Evolutionary conservation across 2,329 filamentous ascomycete species (phyloP), one percentile per base, ranked within the genome.

Genomic region (Diplodia corticola): DNA sequence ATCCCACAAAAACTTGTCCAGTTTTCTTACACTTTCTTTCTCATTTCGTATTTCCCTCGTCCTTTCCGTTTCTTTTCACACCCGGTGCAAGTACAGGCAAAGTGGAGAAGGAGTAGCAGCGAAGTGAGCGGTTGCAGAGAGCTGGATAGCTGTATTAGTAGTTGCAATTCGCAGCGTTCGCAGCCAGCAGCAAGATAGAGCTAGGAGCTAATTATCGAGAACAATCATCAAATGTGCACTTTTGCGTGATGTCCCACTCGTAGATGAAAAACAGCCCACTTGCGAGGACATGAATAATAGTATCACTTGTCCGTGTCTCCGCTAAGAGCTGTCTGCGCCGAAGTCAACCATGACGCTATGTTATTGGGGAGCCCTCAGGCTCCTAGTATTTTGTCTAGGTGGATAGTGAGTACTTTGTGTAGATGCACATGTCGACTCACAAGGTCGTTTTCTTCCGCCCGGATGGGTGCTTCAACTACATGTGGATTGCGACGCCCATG

Each of bases 171-270:
- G 57, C 57, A 61, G 44, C 57, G 57, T 61, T 61, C 57, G 57
- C 57, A 61, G 55, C 40, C 37, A 48, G 28, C 55, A 60, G 55
- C 55, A 22, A 60, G 40, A 61, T 61, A 61, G 57, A 61, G 22
- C 26, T 61, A 61, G 57, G 57, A 49, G 40, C 26, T 61, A 61
- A 61, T 61, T 28, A 61, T 49, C 57, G n/a, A 60, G 17, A 49
- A 50, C 20, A 49, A 61, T 35, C 33, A 15, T 49, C 28, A 4
- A 4, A 7, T n/a, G 40, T 33, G 44, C 35, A 33, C n/a, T 35
- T 5, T 15, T 49, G 24, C 12, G 57, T 61, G 57, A 61, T 5
- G 12, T 4, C 17, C 10, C 20, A 15, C 15, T 37, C 37, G 7
- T 7, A 37, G 4, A 13, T 12, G 13, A 37, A 17, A 2, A 17